Evolutionary conservation across 371 early-diverging fungal genomes (phyloP).

Genomic region (Basidiobolus meristosporus): DNA sequence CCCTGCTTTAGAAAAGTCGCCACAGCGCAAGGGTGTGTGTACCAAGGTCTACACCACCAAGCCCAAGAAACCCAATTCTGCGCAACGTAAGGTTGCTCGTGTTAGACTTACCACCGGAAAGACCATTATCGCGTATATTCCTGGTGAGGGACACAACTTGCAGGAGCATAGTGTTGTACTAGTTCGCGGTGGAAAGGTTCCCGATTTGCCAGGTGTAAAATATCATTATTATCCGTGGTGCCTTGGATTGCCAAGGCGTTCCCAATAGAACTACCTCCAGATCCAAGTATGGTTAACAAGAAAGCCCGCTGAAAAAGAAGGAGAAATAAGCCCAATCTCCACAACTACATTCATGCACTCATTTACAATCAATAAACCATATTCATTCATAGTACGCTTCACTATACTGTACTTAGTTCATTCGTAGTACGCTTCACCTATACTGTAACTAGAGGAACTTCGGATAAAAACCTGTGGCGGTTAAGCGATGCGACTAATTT

Average conservation of each 20-base stretch:
- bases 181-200: constrained; percentile 74
- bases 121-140: constrained; percentile 82
- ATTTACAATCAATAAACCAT: no score
- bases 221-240: constrained; percentile 86
- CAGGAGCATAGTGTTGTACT: constrained; percentile 94
- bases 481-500: no score
- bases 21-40: constrained; percentile 86
- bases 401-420: no score
- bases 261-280: constrained; percentile 63
- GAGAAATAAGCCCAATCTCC: no score
- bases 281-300: constrained; percentile 85
- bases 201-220: constrained; percentile 94
- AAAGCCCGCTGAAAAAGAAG: constrained; percentile 64
- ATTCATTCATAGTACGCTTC: no score
- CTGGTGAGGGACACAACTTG: constrained; percentile 94
- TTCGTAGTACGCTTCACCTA: no score
- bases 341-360: no score
- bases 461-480: no score
- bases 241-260: constrained; percentile 87
- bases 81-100: constrained; percentile 69
- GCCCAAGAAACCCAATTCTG: constrained; percentile 89
- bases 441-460: no score
- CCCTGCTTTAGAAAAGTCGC: constrained; percentile 77
- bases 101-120: constrained; percentile 78
- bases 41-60: constrained; percentile 85